Evolutionary conservation across 306 rosid genomes (phyloP).

Genomic region (Medicago truncatula): DNA sequence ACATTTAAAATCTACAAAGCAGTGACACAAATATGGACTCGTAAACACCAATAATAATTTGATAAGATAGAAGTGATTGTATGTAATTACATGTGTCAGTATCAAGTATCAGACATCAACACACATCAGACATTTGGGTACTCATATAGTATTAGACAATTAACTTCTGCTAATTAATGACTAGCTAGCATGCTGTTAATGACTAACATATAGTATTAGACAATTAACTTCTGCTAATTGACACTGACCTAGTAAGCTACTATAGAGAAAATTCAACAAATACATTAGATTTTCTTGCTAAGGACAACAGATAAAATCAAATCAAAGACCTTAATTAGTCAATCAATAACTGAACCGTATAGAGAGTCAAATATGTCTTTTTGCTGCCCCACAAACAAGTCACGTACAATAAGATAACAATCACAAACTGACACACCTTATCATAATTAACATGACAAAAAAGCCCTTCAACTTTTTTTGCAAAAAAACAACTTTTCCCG

Average conservation of each 20-base stretch:
- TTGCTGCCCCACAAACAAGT: slow-evolving; percentile 35
- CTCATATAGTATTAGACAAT: slow-evolving; percentile 20
- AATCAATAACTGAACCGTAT: slow-evolving; percentile 38
- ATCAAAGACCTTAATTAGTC: not conserved
- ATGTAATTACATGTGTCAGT: not conserved
- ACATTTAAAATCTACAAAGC: not conserved
- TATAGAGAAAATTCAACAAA: slow-evolving; percentile 25
- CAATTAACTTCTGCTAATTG: slow-evolving; percentile 25
- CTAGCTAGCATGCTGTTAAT: slow-evolving; percentile 7
- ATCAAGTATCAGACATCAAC: not conserved
- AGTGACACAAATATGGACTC: not conserved
- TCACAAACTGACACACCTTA: slow-evolving; percentile 29
- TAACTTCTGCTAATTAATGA: slow-evolving; percentile 24
- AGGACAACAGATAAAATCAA: slow-evolving; percentile 37
- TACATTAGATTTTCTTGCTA: slow-evolving; percentile 19
- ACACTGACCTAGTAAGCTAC: slow-evolving; percentile 8
- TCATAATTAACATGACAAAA: slow-evolving; percentile 52
- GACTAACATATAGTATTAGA: slow-evolving; percentile 20
- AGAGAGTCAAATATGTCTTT: slow-evolving; percentile 56
- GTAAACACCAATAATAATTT: not conserved
- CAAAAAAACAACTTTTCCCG: not conserved
- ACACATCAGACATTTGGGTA: not conserved
- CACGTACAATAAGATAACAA: slow-evolving; percentile 25
- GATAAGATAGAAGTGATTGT: not conserved
- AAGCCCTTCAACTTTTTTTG: slow-evolving; percentile 38